Evolutionary conservation across 176 grass and related monocot genomes (phyloP).

Genomic region (Puya raimondii): DNA sequence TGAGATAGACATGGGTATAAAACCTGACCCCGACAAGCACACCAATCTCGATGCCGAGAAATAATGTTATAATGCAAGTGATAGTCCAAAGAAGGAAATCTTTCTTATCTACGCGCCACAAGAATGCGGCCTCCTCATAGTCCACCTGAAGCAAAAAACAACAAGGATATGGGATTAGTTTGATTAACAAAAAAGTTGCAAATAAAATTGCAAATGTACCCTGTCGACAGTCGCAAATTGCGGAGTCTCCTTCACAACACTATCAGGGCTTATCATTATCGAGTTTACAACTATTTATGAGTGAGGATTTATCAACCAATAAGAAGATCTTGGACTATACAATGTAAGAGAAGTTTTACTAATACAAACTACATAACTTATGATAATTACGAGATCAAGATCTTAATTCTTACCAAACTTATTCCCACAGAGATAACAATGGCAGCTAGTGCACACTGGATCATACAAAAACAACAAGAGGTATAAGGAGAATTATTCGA

Average conservation of each 20-base stretch:
- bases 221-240: too few relatives aligned
- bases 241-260: too few relatives aligned
- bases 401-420: constrained; percentile 17
- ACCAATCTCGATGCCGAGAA: constrained; percentile 28
- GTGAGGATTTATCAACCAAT: not conserved
- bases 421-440: constrained; percentile 27
- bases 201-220: not conserved
- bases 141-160: constrained; percentile 13
- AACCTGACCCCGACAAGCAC: constrained; percentile 20
- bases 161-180: not conserved
- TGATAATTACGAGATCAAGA: not conserved
- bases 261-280: too few relatives aligned
- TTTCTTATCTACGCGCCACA: constrained; percentile 28
- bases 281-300: not conserved
- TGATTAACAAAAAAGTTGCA: not conserved
- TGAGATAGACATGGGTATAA: not conserved
- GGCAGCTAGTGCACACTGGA: constrained; percentile 26
- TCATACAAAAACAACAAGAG: not conserved
- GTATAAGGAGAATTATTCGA: not conserved
- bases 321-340: not conserved
- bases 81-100: constrained; percentile 29
- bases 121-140: constrained; percentile 23
- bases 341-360: not conserved
- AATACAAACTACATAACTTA: not conserved
- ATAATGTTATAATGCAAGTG: constrained; percentile 18